Percentiles rank a stretch among this genome's conserved stretches.
These are phyloP conservation scores for Plantago coronopus DNA, from an alignment of 305 asterid genomes.

Conservation along the genomic window DNA sequence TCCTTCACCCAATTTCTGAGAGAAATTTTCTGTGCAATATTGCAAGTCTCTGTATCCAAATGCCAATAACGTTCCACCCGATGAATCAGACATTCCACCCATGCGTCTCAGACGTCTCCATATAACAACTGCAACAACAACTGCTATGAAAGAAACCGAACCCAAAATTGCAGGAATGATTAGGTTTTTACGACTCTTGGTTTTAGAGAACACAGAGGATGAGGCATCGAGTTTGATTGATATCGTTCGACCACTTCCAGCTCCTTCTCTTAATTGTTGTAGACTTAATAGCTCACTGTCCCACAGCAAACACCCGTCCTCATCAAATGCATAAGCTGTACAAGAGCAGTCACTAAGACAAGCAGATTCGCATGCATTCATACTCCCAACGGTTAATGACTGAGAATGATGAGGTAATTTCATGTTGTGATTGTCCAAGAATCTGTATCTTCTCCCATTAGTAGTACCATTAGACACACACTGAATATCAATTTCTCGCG, in stretches of 20 bases:
- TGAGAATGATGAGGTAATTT: constrained; percentile 22
- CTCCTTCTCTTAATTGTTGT: constrained; percentile 3
- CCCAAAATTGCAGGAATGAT: constrained; percentile 26
- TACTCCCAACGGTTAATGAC: constrained; percentile 24
- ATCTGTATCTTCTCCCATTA: constrained; percentile 28
- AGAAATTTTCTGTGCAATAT: constrained; percentile 44
- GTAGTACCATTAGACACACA: constrained; percentile 25
- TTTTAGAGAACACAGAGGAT: constrained; percentile 36
- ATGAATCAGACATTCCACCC: constrained; percentile 24
- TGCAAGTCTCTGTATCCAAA: constrained; percentile 51
- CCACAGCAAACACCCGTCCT: constrained; percentile 36
- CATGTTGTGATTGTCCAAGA: constrained; percentile 23
- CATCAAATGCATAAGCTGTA: constrained; percentile 43
- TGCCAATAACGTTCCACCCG: constrained; percentile 47
- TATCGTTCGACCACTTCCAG: constrained; percentile 10
- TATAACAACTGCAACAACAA: constrained; percentile 26
- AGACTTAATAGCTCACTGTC: constrained; percentile 28
- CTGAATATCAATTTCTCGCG: constrained; percentile 27
- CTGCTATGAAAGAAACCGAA: constrained; percentile 21
- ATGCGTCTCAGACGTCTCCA: constrained; percentile 25
- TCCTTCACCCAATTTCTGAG: constrained; percentile 49
- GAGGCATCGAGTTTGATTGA: constrained; percentile 36
- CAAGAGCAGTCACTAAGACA: constrained; percentile 54
- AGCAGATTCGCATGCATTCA: constrained; percentile 36
- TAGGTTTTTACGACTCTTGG: constrained; percentile 25